These are phyloP conservation scores for Cladosporium colombiae DNA, from an alignment of 2,329 filamentous ascomycete genomes.

Conservation along the genomic window DNA sequence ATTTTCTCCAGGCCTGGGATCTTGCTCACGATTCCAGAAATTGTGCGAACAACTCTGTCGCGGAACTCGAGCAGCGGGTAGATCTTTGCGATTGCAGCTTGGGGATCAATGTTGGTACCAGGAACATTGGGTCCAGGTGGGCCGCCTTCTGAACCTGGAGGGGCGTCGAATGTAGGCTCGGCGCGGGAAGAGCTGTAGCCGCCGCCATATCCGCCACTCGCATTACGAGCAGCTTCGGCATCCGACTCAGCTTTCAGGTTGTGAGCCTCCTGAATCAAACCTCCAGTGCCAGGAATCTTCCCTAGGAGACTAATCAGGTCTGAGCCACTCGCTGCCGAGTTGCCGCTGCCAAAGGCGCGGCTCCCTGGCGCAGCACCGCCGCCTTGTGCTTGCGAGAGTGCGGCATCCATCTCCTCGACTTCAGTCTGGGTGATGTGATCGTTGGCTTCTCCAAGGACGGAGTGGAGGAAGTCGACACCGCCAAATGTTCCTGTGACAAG, in stretches of 20 bases:
- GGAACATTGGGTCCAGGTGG: constrained; percentile 57
- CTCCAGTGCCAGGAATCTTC: constrained; percentile 66
- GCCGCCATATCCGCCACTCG: constrained; percentile 39
- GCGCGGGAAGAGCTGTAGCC: constrained; percentile 41
- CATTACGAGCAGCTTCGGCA: constrained; percentile 41
- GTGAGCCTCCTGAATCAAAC: constrained; percentile 49
- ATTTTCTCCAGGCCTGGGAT: constrained; percentile 85
- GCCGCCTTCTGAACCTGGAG: constrained; percentile 42
- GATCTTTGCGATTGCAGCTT: constrained; percentile 61
- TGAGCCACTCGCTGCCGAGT: constrained; percentile 34
- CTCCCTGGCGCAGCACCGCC: constrained; percentile 29
- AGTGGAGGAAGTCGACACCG: constrained; percentile 52
- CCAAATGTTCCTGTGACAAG: constrained; percentile 57
- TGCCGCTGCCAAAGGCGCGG: constrained; percentile 34
- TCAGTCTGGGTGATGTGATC: constrained; percentile 53
- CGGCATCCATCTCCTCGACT: constrained; percentile 49
- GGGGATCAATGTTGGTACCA: constrained; percentile 73
- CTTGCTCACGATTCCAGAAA: constrained; percentile 83
- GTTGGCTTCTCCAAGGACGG: constrained; percentile 52
- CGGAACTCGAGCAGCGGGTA: constrained; percentile 94
- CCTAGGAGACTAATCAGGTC: constrained; percentile 69
- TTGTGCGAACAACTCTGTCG: constrained; percentile 86
- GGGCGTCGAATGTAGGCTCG: constrained; percentile 34
- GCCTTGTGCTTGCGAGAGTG: constrained; percentile 43
- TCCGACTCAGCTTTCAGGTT: constrained; percentile 50